Conservation (phyloP, 2,329 filamentous ascomycete genomes). For the Paecilomyces formosus region DNA sequence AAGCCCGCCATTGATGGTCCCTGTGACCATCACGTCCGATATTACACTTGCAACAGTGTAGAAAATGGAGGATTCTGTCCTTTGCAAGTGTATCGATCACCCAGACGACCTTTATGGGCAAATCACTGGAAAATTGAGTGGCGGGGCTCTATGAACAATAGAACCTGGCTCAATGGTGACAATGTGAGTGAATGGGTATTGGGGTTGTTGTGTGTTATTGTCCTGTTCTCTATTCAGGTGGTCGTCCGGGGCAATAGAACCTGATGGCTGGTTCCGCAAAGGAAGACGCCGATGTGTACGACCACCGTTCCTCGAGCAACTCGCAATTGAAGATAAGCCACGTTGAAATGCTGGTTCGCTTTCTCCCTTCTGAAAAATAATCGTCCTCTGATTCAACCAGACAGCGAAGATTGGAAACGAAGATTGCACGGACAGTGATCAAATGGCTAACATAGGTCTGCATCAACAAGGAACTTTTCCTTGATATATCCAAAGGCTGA, state of each 20-base stretch:
- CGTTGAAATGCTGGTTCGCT: background rate
- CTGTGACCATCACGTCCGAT: background rate
- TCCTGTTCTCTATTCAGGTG: background rate
- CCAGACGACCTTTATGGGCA: background rate
- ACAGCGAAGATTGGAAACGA: background rate
- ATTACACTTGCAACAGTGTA: background rate
- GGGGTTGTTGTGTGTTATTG: background rate
- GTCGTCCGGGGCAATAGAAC: background rate
- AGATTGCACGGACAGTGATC: background rate
- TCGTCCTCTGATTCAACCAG: background rate
- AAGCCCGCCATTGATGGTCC: slow-evolving; percentile 11
- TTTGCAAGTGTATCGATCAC: background rate
- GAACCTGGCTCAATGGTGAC: background rate
- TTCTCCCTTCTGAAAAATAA: background rate
- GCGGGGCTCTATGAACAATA: background rate
- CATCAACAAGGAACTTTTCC: background rate
- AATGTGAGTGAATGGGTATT: background rate
- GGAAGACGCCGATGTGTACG: background rate
- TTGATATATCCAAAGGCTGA: background rate
- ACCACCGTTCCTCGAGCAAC: background rate
- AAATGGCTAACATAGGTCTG: background rate
- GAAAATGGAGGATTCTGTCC: background rate
- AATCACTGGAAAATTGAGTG: background rate
- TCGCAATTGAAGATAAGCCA: background rate
- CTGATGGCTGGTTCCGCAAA: background rate